These are phyloP conservation scores for Dactylis glomerata DNA, from an alignment of 176 grass and related monocot genomes.

Conservation along the genomic window DNA sequence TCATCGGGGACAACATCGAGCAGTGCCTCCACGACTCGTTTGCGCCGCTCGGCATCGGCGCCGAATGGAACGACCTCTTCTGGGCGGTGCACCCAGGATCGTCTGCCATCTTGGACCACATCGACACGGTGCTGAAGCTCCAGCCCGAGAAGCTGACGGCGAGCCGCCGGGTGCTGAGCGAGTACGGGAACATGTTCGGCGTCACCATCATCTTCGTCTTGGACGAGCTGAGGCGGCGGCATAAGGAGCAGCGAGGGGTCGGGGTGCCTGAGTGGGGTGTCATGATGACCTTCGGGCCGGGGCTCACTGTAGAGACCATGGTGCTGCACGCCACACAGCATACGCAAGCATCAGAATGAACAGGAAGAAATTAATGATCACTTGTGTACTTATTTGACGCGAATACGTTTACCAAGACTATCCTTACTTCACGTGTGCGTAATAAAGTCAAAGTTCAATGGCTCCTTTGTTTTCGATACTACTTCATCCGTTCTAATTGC, in stretches of 20 bases:
- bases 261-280: conserved; percentile 46
- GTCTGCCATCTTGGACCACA: conserved; percentile 30
- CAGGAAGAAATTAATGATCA: background rate
- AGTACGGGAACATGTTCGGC: conserved; percentile 54
- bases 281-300: conserved; percentile 61
- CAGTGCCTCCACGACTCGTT: conserved; percentile 37
- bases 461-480: background rate
- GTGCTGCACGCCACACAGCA: conserved; percentile 21
- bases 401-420: background rate
- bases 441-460: conserved; percentile 3
- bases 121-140: conserved; percentile 41
- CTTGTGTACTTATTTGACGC: background rate
- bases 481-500: no score
- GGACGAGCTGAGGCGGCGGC: conserved; percentile 41
- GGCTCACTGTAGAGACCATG: conserved; percentile 59
- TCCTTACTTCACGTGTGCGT: background rate
- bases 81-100: conserved; percentile 55
- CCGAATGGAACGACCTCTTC: conserved; percentile 60
- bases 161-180: conserved; percentile 36
- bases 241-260: conserved; percentile 17
- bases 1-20: conserved; percentile 46
- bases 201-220: conserved; percentile 44
- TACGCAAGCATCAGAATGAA: background rate
- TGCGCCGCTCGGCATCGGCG: conserved; percentile 4
- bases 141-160: conserved; percentile 36